Base-by-base conservation (phyloP, 768 basidiomycete species). In the Clitopilus passeckerianus region DNA sequence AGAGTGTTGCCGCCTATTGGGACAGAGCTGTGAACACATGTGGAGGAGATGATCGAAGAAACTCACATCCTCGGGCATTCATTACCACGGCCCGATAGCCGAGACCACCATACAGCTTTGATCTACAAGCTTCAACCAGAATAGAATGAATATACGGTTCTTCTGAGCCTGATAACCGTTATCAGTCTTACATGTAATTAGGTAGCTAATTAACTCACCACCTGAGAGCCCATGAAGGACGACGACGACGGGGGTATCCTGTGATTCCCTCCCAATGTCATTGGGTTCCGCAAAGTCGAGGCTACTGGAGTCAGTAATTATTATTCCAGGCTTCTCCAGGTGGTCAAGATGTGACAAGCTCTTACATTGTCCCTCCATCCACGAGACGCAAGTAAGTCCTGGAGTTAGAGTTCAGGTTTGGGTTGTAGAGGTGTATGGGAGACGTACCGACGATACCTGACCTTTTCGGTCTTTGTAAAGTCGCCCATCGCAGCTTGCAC, bases 71-170 rank as follows among this genome's bases (percentile, higher is more conserved):
- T 58, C 91, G 80, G 70, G 84, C 90, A 72, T 90, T 91, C 64
- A 92, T 79, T 8, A 93, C 89, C 10, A 87, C 84, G 1, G 79
- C 91, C 61, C 92, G 79, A 67, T 87, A 91, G 8, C 91, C 90
- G 53, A 91, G 73, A 3, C 91, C 91, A 14, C 87, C 88, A 63
- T 86, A 74, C 37, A 77, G 73, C n/a, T 81, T 75, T n/a, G 87
- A 77, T 33, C 72, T 72, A 66, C 84, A 84, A 6, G 83, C 84
- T 54, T 83, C 84, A 20, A 80, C 77, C 10, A 94, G 71, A 34
- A 93, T 78, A 34, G 86, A 82, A 57, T 90, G 76, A 23, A 92
- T 85, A 65, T 92, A 94, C 14, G 82, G 78, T 75, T 91, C 92
- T 66, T 91, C 79, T 18, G 87, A 88, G 34, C 86, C 87, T 87